Evolutionary conservation across 1,284 basidiomycete species (phyloP).

Genomic region (Somion occarium): DNA sequence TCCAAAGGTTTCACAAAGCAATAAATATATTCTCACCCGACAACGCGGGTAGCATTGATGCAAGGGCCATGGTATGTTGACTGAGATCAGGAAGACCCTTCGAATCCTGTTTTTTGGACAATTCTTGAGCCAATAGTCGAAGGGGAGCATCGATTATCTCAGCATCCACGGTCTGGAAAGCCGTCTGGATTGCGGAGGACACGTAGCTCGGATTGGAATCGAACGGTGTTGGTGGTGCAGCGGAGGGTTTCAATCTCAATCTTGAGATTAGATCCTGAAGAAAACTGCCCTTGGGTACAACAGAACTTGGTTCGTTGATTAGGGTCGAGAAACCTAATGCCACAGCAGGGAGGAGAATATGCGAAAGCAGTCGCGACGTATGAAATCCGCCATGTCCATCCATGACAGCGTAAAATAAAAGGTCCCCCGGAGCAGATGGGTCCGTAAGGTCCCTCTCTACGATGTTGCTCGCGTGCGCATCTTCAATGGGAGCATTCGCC

Average conservation of each 20-base stretch:
- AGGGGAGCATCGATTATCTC: slow-evolving; percentile 79
- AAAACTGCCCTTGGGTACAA: slow-evolving; percentile 26
- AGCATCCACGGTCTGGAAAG: slow-evolving; percentile 75
- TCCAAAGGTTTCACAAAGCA: background rate
- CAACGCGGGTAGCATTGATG: slow-evolving; percentile 76
- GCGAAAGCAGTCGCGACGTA: slow-evolving; percentile 83
- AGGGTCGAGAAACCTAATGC: slow-evolving; percentile 70
- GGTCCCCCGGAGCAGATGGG: slow-evolving; percentile 57
- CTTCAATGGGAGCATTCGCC: slow-evolving; percentile 89
- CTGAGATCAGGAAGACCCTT: slow-evolving; percentile 63
- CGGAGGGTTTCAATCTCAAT: slow-evolving; percentile 35
- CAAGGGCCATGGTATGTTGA: slow-evolving; percentile 61
- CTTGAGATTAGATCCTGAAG: slow-evolving; percentile 38
- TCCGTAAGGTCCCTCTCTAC: slow-evolving; percentile 59
- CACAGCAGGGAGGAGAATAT: slow-evolving; percentile 84
- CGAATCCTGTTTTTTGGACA: slow-evolving; percentile 42
- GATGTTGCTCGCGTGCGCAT: slow-evolving; percentile 74
- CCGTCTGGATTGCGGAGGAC: slow-evolving; percentile 68
- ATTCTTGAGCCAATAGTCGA: slow-evolving; percentile 58
- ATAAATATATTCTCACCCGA: slow-evolving; percentile 39
- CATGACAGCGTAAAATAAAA: slow-evolving; percentile 84
- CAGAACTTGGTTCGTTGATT: slow-evolving; percentile 31
- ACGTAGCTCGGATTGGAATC: slow-evolving; percentile 62
- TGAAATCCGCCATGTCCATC: slow-evolving; percentile 89
- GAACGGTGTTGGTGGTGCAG: slow-evolving; percentile 24